Evolutionary conservation across 257 asterid genomes (phyloP).

Genomic region (Cinchona pubescens): DNA sequence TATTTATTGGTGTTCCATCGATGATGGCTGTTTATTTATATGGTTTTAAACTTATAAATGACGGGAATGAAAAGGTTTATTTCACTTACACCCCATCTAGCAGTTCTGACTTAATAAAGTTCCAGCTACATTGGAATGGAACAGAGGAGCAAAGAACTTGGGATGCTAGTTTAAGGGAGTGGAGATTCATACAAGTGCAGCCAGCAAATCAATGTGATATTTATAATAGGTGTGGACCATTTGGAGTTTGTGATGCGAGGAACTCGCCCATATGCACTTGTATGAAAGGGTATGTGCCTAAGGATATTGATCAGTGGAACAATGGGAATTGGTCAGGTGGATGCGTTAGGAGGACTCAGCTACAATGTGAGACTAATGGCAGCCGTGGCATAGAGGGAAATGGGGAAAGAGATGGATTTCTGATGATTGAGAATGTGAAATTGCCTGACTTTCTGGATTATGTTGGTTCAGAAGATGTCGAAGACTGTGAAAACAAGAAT

Average conservation of each 20-base stretch:
- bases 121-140: constrained; percentile 47
- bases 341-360: constrained; percentile 45
- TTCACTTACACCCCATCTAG: constrained; percentile 36
- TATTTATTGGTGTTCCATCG: constrained; percentile 48
- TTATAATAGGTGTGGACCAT: constrained; percentile 63
- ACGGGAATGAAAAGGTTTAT: constrained; percentile 20
- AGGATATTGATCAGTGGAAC: constrained; percentile 43
- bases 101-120: constrained; percentile 34
- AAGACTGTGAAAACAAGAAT: constrained; percentile 35
- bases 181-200: constrained; percentile 43
- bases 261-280: constrained; percentile 43
- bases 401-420: constrained; percentile 40
- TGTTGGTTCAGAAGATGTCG: constrained; percentile 21
- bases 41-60: constrained; percentile 48
- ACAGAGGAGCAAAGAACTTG: constrained; percentile 44
- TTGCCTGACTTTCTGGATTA: constrained; percentile 65
- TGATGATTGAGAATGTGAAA: constrained; percentile 35
- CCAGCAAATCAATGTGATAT: constrained; percentile 49
- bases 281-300: constrained; percentile 50
- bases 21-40: constrained; percentile 26
- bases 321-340: constrained; percentile 56
- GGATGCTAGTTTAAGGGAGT: constrained; percentile 25
- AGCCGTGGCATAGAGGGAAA: background rate
- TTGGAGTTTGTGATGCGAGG: constrained; percentile 38
- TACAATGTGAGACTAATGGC: constrained; percentile 34